Percentiles rank a stretch among this genome's conserved stretches.
Conservation (phyloP, 2,329 filamentous ascomycete genomes). For the Cladophialophora immunda region DNA sequence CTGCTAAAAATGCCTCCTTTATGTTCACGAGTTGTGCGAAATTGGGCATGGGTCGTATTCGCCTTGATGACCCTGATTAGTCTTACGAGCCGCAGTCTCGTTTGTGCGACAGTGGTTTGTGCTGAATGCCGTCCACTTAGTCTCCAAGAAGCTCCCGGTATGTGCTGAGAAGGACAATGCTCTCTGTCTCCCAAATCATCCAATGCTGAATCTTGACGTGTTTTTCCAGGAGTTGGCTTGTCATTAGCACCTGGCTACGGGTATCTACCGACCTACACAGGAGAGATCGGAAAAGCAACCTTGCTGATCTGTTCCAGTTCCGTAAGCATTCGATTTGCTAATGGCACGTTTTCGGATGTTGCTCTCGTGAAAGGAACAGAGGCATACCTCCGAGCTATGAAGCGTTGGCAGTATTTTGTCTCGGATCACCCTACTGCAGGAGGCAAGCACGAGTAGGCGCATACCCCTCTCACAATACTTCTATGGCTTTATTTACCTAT, state of each 20-base stretch:
- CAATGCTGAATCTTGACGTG: constrained; percentile 5
- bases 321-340: constrained; percentile 2
- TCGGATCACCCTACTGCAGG: background rate
- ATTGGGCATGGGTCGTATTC: constrained; percentile 4
- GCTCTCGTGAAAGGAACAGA: constrained; percentile 2
- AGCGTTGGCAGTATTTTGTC: background rate
- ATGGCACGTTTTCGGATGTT: constrained; percentile 6
- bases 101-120: constrained; percentile 1
- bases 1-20: background rate
- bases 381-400: constrained; percentile 2
- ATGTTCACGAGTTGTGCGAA: constrained; percentile 1
- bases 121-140: constrained; percentile 8
- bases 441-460: background rate
- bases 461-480: background rate
- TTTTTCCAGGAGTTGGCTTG: constrained; percentile 5
- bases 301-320: constrained; percentile 1
- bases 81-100: constrained; percentile 8
- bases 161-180: background rate
- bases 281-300: background rate
- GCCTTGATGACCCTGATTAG: background rate
- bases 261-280: constrained; percentile 1
- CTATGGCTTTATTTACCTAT: background rate
- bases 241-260: background rate
- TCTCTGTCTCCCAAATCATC: background rate
- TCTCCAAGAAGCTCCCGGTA: constrained; percentile 15